Evolutionary conservation across 768 basidiomycete genomes (phyloP).

Genomic region (Xerocomellus chrysenteron): DNA sequence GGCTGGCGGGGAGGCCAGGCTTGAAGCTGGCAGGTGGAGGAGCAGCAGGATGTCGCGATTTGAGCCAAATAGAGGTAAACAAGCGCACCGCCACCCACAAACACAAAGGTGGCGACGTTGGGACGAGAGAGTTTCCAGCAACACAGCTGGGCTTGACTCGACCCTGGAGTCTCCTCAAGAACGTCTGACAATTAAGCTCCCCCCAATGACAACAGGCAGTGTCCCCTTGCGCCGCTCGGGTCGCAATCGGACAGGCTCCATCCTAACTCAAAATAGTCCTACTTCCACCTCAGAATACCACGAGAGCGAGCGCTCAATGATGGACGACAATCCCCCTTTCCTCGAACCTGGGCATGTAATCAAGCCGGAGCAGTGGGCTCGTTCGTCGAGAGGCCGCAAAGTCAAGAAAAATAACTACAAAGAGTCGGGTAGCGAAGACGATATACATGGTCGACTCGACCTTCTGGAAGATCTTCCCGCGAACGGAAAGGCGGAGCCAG

Average conservation of each 20-base stretch:
- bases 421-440: conserved; percentile 49
- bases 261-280: conserved; percentile 23
- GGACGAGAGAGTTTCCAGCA: conserved; percentile 19
- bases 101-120: conserved; percentile 30
- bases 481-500: conserved; percentile 21
- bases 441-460: conserved; percentile 17
- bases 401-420: conserved; percentile 40
- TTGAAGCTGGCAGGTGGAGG: conserved; percentile 30
- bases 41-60: conserved; percentile 14
- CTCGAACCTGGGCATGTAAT: not conserved
- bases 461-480: conserved; percentile 8
- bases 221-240: conserved; percentile 25
- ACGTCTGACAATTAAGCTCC: conserved; percentile 23
- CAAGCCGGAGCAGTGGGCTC: conserved; percentile 15
- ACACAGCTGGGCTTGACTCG: conserved; percentile 12
- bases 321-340: conserved; percentile 24
- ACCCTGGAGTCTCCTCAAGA: conserved; percentile 23
- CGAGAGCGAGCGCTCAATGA: conserved; percentile 33
- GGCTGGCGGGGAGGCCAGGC: conserved; percentile 17
- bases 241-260: conserved; percentile 21
- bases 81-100: conserved; percentile 30
- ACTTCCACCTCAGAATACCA: conserved; percentile 34
- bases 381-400: conserved; percentile 42
- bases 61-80: conserved; percentile 30
- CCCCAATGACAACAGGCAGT: conserved; percentile 18